phyloP scores from a whole-genome alignment of 352 stramenopile species.

The Elongisporangium undulatum region DNA sequence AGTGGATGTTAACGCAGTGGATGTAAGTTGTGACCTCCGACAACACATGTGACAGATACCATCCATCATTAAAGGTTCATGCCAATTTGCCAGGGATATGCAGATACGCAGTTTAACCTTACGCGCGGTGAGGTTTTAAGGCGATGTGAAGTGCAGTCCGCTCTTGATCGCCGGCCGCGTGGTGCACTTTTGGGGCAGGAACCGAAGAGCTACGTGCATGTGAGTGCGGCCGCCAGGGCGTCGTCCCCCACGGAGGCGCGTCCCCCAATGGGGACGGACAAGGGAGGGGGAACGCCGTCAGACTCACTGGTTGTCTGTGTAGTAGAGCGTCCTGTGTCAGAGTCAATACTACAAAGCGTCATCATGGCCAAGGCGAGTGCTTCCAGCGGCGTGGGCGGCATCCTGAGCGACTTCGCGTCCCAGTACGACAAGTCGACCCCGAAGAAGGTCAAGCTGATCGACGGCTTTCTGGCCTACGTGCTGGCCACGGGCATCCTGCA shows the following conservation, averaged over 20 bases:
- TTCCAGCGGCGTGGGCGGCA: conserved; percentile 31
- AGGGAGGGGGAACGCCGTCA: too few relatives aligned
- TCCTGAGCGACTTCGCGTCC: conserved; percentile 56
- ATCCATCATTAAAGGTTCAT: neutral
- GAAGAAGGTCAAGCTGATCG: conserved; percentile 89
- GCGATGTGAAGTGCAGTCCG: neutral
- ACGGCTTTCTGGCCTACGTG: conserved; percentile 89
- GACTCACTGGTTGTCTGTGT: neutral
- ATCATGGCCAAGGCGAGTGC: conserved; percentile 32
- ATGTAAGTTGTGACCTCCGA: too few relatives aligned
- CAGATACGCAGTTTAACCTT: neutral
- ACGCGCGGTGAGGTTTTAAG: neutral
- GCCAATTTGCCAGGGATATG: neutral
- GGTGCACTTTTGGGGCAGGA: neutral
- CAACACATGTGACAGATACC: neutral
- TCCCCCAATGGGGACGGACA: too few relatives aligned
- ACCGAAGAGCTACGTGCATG: neutral
- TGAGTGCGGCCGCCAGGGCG: too few relatives aligned
- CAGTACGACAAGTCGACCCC: conserved; percentile 84
- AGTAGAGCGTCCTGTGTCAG: neutral
- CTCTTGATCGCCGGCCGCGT: neutral
- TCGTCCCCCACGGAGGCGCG: too few relatives aligned
- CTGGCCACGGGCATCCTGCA: conserved; percentile 84
- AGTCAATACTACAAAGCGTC: neutral
- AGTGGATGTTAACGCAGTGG: neutral